These are phyloP conservation scores for Purpureocillium lavendulum DNA, from an alignment of 2,329 filamentous ascomycete species.

Conservation along the genomic window DNA sequence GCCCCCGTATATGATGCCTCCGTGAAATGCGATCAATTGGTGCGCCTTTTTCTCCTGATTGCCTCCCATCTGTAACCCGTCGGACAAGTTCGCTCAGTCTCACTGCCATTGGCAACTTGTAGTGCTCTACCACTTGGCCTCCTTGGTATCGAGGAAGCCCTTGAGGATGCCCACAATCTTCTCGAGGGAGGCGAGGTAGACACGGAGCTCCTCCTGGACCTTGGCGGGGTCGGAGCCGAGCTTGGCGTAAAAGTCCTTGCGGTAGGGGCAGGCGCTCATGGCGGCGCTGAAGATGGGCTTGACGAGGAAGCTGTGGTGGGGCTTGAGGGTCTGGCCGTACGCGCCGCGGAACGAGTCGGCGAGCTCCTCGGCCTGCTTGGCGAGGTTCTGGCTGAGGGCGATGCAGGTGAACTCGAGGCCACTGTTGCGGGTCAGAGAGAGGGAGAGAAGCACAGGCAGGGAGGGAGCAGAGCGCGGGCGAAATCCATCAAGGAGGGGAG, in stretches of 20 bases:
- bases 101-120: not conserved
- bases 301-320: slow-evolving; percentile 79
- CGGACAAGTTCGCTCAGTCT: too few relatives aligned
- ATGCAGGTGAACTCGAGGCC: slow-evolving; percentile 90
- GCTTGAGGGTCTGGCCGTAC: slow-evolving; percentile 82
- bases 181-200: slow-evolving; percentile 72
- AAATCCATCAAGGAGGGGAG: too few relatives aligned
- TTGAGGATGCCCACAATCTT: slow-evolving; percentile 70
- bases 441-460: too few relatives aligned
- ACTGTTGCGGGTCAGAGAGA: slow-evolving; percentile 33
- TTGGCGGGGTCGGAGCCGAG: slow-evolving; percentile 59
- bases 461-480: too few relatives aligned
- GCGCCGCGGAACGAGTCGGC: slow-evolving; percentile 77
- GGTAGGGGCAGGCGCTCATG: slow-evolving; percentile 89
- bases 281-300: slow-evolving; percentile 90
- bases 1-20: not conserved
- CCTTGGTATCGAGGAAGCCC: slow-evolving; percentile 45
- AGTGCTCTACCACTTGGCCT: slow-evolving; percentile 46
- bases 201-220: slow-evolving; percentile 54
- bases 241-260: slow-evolving; percentile 88
- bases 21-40: too few relatives aligned
- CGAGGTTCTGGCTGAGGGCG: slow-evolving; percentile 70
- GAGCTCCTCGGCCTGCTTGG: slow-evolving; percentile 64
- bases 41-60: not conserved
- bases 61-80: too few relatives aligned